A percentile compares a stretch with the other conserved stretches of the same genome.
Conservation (phyloP, 2,329 filamentous ascomycete species). For the Tothia fuscella region DNA sequence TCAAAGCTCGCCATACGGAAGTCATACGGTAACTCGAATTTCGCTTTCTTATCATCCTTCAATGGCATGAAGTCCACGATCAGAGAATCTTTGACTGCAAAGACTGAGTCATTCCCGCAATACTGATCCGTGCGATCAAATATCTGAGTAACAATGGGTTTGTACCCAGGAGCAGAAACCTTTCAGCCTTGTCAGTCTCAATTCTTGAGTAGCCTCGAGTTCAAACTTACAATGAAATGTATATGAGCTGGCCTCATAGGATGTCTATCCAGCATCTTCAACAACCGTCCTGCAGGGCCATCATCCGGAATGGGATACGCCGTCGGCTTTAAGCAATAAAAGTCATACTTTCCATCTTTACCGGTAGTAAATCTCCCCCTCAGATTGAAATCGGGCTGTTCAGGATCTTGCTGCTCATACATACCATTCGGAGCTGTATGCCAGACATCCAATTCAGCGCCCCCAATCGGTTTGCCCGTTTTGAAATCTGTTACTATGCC, state of each 20-base stretch:
- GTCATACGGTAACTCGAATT: constrained; percentile 31
- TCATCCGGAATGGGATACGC: constrained; percentile 45
- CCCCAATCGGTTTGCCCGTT: constrained; percentile 52
- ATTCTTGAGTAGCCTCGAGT: constrained; percentile 9
- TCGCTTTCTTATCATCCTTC: constrained; percentile 39
- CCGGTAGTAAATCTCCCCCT: constrained; percentile 61
- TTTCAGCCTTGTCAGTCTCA: constrained; percentile 18
- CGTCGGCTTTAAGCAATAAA: constrained; percentile 31
- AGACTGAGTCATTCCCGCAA: constrained; percentile 46
- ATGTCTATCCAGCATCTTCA: constrained; percentile 48
- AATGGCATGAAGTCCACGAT: constrained; percentile 45
- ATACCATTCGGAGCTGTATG: constrained; percentile 61
- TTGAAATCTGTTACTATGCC: constrained; percentile 45
- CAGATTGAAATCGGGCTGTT: constrained; percentile 61
- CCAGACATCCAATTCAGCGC: constrained; percentile 65
- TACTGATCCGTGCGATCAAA: constrained; percentile 58
- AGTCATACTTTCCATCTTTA: constrained; percentile 46
- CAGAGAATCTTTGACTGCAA: constrained; percentile 47
- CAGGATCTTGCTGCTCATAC: constrained; percentile 59
- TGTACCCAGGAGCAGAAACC: constrained; percentile 47
- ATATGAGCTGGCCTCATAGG: constrained; percentile 53
- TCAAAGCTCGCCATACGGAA: constrained; percentile 18
- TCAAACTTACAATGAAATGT: constrained; percentile 41
- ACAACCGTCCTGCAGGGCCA: constrained; percentile 46
- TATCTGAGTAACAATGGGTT: constrained; percentile 63